Evolutionary conservation across 148 eudicot genomes (phyloP).

Genomic region (Fagopyrum esculentum): DNA sequence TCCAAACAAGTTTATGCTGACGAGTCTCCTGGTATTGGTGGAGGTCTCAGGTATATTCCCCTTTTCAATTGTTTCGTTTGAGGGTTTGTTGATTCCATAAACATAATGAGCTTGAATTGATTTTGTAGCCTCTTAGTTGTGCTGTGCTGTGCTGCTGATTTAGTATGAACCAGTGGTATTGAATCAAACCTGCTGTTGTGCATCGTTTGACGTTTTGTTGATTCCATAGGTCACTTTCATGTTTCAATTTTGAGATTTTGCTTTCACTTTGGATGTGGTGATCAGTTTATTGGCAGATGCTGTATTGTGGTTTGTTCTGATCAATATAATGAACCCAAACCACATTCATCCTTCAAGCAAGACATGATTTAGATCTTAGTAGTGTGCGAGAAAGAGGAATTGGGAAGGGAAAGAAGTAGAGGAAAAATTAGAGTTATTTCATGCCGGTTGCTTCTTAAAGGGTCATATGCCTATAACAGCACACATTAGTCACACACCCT

Average conservation of each 20-base stretch:
- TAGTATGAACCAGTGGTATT: neutral
- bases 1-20: conserved; percentile 53
- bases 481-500: neutral
- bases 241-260: neutral
- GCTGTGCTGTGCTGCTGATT: neutral
- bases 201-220: neutral
- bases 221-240: neutral
- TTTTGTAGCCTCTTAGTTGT: neutral
- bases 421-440: neutral
- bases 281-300: too few species aligned
- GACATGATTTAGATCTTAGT: neutral
- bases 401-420: neutral
- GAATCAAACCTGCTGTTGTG: neutral
- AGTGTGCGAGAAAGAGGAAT: neutral
- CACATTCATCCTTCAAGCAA: neutral
- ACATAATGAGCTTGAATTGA: neutral
- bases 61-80: neutral
- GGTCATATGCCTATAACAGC: neutral
- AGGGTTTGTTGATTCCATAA: neutral
- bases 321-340: neutral
- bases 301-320: neutral
- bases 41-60: conserved; percentile 64
- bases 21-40: conserved; percentile 74
- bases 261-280: neutral
- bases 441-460: neutral